Base-by-base conservation (phyloP, 2,329 filamentous ascomycete species). In the Tolypocladium ovalisporum region DNA sequence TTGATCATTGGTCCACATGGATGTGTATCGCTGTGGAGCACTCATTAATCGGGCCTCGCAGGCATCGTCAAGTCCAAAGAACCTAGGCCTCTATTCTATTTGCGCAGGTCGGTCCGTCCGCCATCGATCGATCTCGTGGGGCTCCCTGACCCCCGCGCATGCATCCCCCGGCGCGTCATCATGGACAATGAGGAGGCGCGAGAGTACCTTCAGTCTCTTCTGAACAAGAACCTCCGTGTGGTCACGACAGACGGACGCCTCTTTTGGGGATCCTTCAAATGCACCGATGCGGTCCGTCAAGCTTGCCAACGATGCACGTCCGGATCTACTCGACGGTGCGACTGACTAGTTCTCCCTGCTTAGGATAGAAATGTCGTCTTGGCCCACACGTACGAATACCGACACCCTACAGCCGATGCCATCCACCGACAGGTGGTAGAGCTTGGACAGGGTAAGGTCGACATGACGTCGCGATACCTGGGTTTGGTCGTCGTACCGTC, bases 231-330 rank as follows among this genome's bases (percentile, higher is more conserved):
- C 42, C 75, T 97, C 37, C 86, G 91, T 58, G 76, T 97, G 56
- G 83, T 88, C 65, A 89, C 88, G 17, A 89, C 85, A 5, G 93
- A 97, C 69, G 84, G 83, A 19, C 89, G 94, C 59, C 85, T 96
- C 70, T 99, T 97, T 71, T 84, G 91, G 57, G 94, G 94, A 24
- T 81, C 85, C 62, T 89, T 99, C 75, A 97, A 95, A 73, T 99
- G 94, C 76, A 97, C 92, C 35, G 94, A 99, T 76, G 85, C 88
- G 59, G 91, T 95, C 75, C 54, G 82, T 78, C 52, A 36, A 49
- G 55, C 52, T n/a, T 58, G 34, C 37, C 53, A 52, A 29, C 34
- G 47, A 39, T n/a, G 19, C 34, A 37, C 22, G 32, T 40, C 35
- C 12, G 27, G 15, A 32, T n/a, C n/a, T 24, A 9, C 24, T 9